These are phyloP conservation scores for Fusarium tricinctum DNA, from an alignment of 2,329 filamentous ascomycete genomes.

Conservation along the genomic window DNA sequence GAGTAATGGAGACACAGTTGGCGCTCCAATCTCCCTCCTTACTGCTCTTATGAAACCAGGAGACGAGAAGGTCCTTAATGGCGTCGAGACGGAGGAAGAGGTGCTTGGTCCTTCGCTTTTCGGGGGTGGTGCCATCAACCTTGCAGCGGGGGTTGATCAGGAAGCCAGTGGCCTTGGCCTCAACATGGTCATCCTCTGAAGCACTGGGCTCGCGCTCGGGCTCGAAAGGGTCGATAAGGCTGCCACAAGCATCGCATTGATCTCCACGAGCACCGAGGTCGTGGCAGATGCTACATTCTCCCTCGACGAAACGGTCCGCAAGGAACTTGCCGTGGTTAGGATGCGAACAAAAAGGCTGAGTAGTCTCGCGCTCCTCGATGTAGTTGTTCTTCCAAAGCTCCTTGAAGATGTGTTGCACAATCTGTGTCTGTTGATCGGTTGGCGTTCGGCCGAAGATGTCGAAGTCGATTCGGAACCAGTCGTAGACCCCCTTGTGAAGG, in stretches of 20 bases:
- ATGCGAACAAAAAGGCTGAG: slow-evolving; percentile 84
- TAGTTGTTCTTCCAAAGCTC: slow-evolving; percentile 91
- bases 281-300: slow-evolving; percentile 80
- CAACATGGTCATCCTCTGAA: slow-evolving; percentile 53
- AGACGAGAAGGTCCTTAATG: slow-evolving; percentile 80
- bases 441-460: slow-evolving; percentile 96
- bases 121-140: slow-evolving; percentile 85
- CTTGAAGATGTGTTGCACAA: slow-evolving; percentile 91
- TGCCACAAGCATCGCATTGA: slow-evolving; percentile 82
- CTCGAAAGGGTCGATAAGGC: slow-evolving; percentile 78
- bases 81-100: slow-evolving; percentile 90
- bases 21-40: slow-evolving; percentile 81
- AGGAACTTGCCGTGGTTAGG: slow-evolving; percentile 81
- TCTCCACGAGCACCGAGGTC: slow-evolving; percentile 80
- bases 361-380: slow-evolving; percentile 87
- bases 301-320: slow-evolving; percentile 89
- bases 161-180: slow-evolving; percentile 59
- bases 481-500: slow-evolving; percentile 90
- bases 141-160: slow-evolving; percentile 92
- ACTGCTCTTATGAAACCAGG: slow-evolving; percentile 82
- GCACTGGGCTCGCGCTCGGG: slow-evolving; percentile 57
- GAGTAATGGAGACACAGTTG: slow-evolving; percentile 82
- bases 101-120: slow-evolving; percentile 87
- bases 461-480: slow-evolving; percentile 96
- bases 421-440: slow-evolving; percentile 88